These are phyloP conservation scores for Candida dajiaensis DNA, from an alignment of 805 yeast species.

Conservation along the genomic window DNA sequence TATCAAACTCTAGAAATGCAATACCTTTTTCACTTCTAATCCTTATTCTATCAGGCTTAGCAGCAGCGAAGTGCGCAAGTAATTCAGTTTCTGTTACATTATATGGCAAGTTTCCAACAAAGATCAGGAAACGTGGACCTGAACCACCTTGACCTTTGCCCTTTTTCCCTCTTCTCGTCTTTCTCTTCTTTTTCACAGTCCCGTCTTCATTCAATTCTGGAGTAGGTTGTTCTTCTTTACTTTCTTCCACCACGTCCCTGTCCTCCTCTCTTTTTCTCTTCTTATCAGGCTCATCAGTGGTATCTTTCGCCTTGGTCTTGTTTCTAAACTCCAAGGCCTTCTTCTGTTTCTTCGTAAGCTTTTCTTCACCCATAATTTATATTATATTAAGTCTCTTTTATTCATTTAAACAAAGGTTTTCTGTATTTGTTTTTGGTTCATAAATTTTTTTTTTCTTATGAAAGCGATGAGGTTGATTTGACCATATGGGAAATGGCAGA, in stretches of 20 bases:
- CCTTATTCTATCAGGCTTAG: conserved; percentile 71
- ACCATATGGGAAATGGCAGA: background rate
- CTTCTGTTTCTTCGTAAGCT: conserved; percentile 59
- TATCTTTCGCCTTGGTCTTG: conserved; percentile 19
- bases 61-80: conserved; percentile 62
- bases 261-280: conserved; percentile 18
- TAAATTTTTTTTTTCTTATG: background rate
- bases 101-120: conserved; percentile 88
- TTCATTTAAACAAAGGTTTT: no score
- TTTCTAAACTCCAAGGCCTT: conserved; percentile 56
- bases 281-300: conserved; percentile 19
- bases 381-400: no score
- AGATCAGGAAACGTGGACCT: conserved; percentile 70
- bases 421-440: background rate
- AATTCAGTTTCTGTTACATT: conserved; percentile 58
- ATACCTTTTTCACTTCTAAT: conserved; percentile 82
- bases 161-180: conserved; percentile 74
- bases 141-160: conserved; percentile 42
- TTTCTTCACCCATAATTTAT: conserved; percentile 24
- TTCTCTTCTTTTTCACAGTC: conserved; percentile 50
- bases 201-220: conserved; percentile 26
- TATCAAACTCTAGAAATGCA: conserved; percentile 82
- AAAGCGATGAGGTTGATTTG: background rate
- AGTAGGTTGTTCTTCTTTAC: conserved; percentile 21
- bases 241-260: conserved; percentile 3